Base-by-base conservation (phyloP, 192 early-diverging fungal genomes). In the Phlyctochytrium bullatum region DNA sequence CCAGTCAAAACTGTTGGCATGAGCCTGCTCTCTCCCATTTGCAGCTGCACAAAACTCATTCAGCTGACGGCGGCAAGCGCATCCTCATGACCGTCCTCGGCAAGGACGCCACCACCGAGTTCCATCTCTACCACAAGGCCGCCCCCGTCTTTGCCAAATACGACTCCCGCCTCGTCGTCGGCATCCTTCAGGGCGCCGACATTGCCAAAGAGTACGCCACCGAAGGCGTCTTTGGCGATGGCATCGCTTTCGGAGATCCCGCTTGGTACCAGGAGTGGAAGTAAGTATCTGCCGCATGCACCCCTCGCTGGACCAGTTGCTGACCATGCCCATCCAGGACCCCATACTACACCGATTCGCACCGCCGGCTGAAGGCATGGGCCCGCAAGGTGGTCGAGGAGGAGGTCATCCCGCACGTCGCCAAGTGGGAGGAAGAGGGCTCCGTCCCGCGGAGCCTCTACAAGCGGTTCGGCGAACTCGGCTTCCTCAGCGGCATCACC, bases 31-130 rank as follows among this genome's bases (percentile, higher is more conserved):
- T n/a, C n/a, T n/a, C n/a, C n/a, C n/a, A n/a, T n/a, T n/a, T n/a
- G n/a, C n/a, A n/a, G n/a, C n/a, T n/a, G n/a, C n/a, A n/a, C n/a
- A n/a, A n/a, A n/a, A n/a, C n/a, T n/a, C n/a, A n/a, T n/a, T n/a
- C n/a, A n/a, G n/a, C n/a, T n/a, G n/a, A n/a, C n/a, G 90, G 90
- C 33, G 91, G 91, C 52, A 88, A 90, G 77, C 84, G 89, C 74
- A 80, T 85, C 4, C 80, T 93, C 20, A 68, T 93, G 64, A 69
- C 88, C 67, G 80, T 86, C 71, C 88, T 91, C 34, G 91, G 91
- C 34, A 83, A 78, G 40, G 91, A 93, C 68, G 91, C 90, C 1
- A 80, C 84, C 17, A 80, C 80, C 40, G 88, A 88, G 65, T 92
- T 79, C 52, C 53, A 78, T 27, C 50, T 52, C 23, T 68, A 90